Evolutionary conservation across 148 eudicot species (phyloP), one percentile per base, ranked within the genome.

Genomic region (Talinum fruticosum): DNA sequence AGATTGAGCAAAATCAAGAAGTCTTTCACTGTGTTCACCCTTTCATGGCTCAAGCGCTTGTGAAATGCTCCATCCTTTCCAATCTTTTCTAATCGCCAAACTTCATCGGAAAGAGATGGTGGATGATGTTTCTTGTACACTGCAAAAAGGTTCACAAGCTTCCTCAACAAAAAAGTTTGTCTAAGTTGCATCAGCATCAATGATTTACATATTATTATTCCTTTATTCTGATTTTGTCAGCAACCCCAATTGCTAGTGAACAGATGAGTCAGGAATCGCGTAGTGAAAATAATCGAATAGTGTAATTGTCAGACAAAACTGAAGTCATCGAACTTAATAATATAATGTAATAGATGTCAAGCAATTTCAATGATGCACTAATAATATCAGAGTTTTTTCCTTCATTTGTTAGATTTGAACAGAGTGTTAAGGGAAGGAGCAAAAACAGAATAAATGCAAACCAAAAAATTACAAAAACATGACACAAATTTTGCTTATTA

Each of bases 41-140:
- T 80, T 44, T 86, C 88, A 45, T 76, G 77, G 76, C 59, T 82
- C 84, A 94, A 82, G 79, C 90, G 88, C 76, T 88, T 88, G 81
- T 90, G 92, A 62, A 90, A 85, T 51, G 92, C 90, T 57, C 95
- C 97, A 72, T 86, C 91, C 81, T 86, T 92, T 8, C 92, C 87
- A 76, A 94, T 90, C 71, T 91, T 88, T 68, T 88, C 87, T 51
- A 94, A 76, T 47, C 96, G 82, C 87, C 91, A 94, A 59, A 94
- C 96, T 76, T 90, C 89, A 85, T 92, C 97, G 34, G 64, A 74
- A 45, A 90, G 73, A 73, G 82, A 78, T 36, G 98, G 98, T 32
- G 88, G 93, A 62, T 90, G 85, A 83, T 89, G 93, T 85, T 94
- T 94, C 88, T 81, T 87, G 90, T 88, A 88, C 85, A 87, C 98